Percentiles rank a stretch among this genome's conserved stretches.
Conservation (phyloP, 2,329 filamentous ascomycete genomes). For the Madurella fahalii region DNA sequence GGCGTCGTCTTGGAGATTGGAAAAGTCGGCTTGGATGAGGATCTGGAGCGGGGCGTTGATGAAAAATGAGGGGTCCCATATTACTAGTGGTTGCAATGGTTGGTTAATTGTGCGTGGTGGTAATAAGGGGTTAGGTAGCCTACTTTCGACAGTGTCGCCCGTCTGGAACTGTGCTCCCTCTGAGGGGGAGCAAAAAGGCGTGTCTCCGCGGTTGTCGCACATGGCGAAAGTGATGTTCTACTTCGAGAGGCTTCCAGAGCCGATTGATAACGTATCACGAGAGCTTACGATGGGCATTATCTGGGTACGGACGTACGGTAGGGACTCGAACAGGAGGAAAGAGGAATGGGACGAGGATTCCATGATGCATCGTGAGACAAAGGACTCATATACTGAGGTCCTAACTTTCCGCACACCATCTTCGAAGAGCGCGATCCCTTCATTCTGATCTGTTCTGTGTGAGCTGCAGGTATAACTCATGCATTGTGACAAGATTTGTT, state of each 20-base stretch:
- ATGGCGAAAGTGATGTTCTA: not conserved
- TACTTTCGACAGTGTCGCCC: constrained; percentile 10
- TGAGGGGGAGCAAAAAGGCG: constrained; percentile 13
- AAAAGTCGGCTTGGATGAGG: constrained; percentile 18
- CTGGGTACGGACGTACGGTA: too few species aligned
- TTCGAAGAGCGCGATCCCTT: not conserved
- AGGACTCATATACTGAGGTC: not conserved
- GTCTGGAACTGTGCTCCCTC: constrained; percentile 8
- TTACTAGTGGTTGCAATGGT: constrained; percentile 9
- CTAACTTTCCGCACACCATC: not conserved
- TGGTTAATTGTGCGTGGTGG: not conserved
- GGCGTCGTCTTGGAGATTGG: not conserved
- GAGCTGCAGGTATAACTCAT: not conserved
- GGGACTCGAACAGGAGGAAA: not conserved
- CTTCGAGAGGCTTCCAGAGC: constrained; percentile 1
- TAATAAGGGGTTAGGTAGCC: not conserved
- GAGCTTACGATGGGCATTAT: too few species aligned
- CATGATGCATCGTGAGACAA: too few species aligned
- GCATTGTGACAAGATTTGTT: not conserved
- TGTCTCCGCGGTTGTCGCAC: constrained; percentile 10
- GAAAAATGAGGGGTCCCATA: constrained; percentile 19
- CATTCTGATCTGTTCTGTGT: not conserved
- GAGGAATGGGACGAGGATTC: not conserved
- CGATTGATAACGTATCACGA: not conserved
- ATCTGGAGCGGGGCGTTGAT: constrained; percentile 6